Evolutionary conservation across 768 basidiomycete species (phyloP), one percentile per base, ranked within the genome.

Genomic region (Hemileccinum impolitum): DNA sequence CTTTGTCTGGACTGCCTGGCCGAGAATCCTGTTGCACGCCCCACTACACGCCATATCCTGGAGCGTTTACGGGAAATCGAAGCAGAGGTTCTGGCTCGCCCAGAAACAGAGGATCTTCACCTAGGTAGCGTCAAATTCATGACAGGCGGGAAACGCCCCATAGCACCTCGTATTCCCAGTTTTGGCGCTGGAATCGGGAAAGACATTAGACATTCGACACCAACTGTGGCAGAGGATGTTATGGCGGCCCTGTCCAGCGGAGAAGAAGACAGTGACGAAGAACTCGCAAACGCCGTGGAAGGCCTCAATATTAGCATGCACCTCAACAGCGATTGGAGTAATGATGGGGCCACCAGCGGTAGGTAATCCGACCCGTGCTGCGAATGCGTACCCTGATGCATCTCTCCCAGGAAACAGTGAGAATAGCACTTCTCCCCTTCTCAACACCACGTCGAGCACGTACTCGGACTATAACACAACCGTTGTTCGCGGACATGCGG

Each of bases 81-180:
- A 68, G 76, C 82, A 0, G 89, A 94, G 56, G 83, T 98, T 4
- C 70, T 94, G 8, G 67, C 78, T 11, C 76, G 86, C 6, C 77
- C 83, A 1, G 84, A 86, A 52, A 75, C 74, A 8, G 81, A 82
- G 28, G 84, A 87, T 52, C 74, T 82, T 38, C 88, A 94, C 67
- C 78, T 94, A 30, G 92, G 93, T 7, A 92, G 88, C 51, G 73
- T 96, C 69, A 87, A 84, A 58, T 86, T 95, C 51, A 79, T 94
- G 74, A 80, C 83, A 1, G 80, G 81, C 10, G 74, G 75, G 4
- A 85, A 80, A 65, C 76, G 85, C 15, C 78, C 82, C 8, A 68
- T 37, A 0, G 80, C 72, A 1, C 87, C 84, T n/a, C 75, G 91
- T 14, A 94, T 94, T 51, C 90, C 90, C 1, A 93, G 89, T 69